Evolutionary conservation across 306 rosid species (phyloP).

Genomic region (Malus fusca): DNA sequence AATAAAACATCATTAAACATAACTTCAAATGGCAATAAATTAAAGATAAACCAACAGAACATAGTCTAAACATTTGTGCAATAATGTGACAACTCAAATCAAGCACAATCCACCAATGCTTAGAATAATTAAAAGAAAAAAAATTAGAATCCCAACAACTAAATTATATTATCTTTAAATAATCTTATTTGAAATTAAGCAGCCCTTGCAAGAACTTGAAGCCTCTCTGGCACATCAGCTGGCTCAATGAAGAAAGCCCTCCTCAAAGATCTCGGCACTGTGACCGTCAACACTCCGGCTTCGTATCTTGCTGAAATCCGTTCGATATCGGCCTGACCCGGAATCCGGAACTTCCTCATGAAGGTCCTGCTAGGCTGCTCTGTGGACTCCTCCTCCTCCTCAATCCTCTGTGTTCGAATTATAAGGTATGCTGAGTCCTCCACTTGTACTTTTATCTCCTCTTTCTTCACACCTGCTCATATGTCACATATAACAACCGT

Average conservation of each 20-base stretch:
- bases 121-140: neutral
- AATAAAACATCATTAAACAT: no score
- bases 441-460: conserved; percentile 66
- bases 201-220: conserved; percentile 60
- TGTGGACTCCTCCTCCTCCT: conserved; percentile 35
- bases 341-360: conserved; percentile 66
- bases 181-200: conserved; percentile 28
- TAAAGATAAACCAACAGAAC: neutral
- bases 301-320: conserved; percentile 56
- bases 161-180: neutral
- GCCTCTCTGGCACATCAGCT: conserved; percentile 35
- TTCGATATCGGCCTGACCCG: conserved; percentile 44
- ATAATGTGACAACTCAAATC: neutral
- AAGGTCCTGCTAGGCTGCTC: conserved; percentile 37
- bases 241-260: conserved; percentile 47
- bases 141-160: neutral
- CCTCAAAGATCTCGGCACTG: conserved; percentile 53
- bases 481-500: neutral
- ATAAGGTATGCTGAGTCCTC: conserved; percentile 67
- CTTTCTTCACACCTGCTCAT: conserved; percentile 56
- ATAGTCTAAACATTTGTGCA: neutral
- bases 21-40: neutral
- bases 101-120: neutral
- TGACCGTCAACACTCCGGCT: conserved; percentile 59
- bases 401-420: conserved; percentile 50